A percentile compares a stretch with the other conserved stretches of the same genome.
phyloP scores from a whole-genome alignment of 108 stramenopile species.

The Cyclostephanos tholiformis region DNA sequence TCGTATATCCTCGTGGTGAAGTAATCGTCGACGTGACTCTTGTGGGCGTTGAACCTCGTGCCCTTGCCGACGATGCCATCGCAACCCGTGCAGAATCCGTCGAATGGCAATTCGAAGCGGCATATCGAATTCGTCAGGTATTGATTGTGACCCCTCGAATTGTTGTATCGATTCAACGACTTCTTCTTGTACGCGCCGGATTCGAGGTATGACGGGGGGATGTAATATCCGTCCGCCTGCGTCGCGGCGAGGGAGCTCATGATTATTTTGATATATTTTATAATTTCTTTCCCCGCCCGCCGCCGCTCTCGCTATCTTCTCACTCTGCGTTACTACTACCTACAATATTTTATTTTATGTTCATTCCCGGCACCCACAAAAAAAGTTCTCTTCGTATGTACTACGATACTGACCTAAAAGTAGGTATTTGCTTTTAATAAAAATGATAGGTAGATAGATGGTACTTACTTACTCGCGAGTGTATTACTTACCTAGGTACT shows the following conservation, averaged over 20 bases:
- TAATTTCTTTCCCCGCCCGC: too few relatives aligned
- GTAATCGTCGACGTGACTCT: conserved; percentile 80
- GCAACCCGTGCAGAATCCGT: conserved; percentile 87
- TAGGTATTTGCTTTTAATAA: too few relatives aligned
- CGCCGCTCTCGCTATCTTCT: too few relatives aligned
- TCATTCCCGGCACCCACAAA: too few relatives aligned
- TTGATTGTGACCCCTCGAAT: conserved; percentile 82
- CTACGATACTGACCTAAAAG: too few relatives aligned
- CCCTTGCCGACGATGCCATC: conserved; percentile 72
- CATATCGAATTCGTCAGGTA: conserved; percentile 83
- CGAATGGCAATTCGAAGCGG: conserved; percentile 94
- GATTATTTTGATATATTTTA: neutral
- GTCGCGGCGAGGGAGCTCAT: conserved; percentile 90
- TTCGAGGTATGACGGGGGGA: conserved; percentile 78
- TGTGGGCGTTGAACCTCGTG: conserved; percentile 95
- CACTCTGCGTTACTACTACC: too few relatives aligned
- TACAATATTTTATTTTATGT: too few relatives aligned
- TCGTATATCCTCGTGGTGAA: conserved; percentile 89
- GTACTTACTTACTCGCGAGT: too few relatives aligned
- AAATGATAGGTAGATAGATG: too few relatives aligned
- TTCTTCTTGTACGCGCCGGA: conserved; percentile 75
- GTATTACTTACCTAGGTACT: too few relatives aligned
- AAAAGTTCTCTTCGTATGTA: too few relatives aligned
- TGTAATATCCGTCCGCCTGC: conserved; percentile 92
- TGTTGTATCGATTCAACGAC: conserved; percentile 63